A percentile compares a stretch with the other conserved stretches of the same genome.
These are phyloP conservation scores for Mucor irregularis DNA, from an alignment of 371 early-diverging fungal genomes.

Conservation along the genomic window DNA sequence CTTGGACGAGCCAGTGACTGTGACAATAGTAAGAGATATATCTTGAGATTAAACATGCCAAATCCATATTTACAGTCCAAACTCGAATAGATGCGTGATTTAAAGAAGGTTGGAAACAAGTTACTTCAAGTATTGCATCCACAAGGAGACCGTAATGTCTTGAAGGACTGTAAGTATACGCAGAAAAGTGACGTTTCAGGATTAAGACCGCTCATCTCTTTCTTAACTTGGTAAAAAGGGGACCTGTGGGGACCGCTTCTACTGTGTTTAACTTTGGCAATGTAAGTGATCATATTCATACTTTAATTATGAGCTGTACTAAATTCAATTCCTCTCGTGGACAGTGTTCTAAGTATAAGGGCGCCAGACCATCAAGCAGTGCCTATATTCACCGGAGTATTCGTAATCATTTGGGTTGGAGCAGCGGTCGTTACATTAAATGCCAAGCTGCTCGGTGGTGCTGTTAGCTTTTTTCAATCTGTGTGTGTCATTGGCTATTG, in stretches of 20 bases:
- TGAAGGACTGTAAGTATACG: constrained; percentile 71
- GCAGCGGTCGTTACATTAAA: constrained; percentile 90
- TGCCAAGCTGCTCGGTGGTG: constrained; percentile 89
- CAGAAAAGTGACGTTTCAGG: not conserved
- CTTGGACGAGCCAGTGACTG: constrained; percentile 89
- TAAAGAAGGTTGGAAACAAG: constrained; percentile 70
- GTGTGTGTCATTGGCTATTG: constrained; percentile 96
- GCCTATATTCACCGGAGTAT: constrained; percentile 84
- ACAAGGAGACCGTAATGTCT: constrained; percentile 60
- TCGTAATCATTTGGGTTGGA: constrained; percentile 91
- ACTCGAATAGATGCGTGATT: constrained; percentile 71
- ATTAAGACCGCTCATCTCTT: too few relatives aligned
- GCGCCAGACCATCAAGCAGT: constrained; percentile 73
- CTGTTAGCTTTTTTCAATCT: constrained; percentile 90
- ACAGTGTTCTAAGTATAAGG: constrained; percentile 65
- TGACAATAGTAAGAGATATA: constrained; percentile 65
- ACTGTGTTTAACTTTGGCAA: constrained; percentile 83
- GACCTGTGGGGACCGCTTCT: constrained; percentile 96
- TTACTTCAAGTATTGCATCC: constrained; percentile 76
- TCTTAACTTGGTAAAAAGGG: constrained; percentile 58
- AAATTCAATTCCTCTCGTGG: not conserved
- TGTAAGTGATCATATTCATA: constrained; percentile 46
- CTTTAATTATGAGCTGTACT: too few relatives aligned
- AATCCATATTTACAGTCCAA: constrained; percentile 1
- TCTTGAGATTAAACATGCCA: not conserved